Evolutionary conservation across 306 rosid genomes (phyloP), one percentile per base, ranked within the genome.

Genomic region (Vigna reflexopilosa): DNA sequence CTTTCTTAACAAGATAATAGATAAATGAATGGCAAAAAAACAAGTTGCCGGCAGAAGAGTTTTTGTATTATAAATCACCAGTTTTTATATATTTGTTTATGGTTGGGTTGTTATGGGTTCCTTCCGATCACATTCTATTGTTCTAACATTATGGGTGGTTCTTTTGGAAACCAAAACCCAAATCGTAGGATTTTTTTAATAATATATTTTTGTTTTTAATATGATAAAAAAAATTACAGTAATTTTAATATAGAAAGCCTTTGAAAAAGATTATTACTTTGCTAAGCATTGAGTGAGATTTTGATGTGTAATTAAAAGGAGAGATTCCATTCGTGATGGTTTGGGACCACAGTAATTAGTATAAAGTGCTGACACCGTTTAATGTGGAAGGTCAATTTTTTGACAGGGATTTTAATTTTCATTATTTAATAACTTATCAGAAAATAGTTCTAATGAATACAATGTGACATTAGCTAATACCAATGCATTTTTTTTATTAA

Each of bases 61-160:
- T 49, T 6, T 40, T 24, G 47, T 6, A 56, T 11, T 59, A n/a
- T 4, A 12, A 80, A 70, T 78, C 40, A 56, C 47, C 36, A 84
- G 32, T 50, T 15, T 32, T 67, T 81, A 42, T 9, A 13, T 59
- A n/a, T 7, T 47, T 56, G 56, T 64, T 47, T 70, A 80, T 75
- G 76, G 84, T 67, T 82, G 79, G 76, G 81, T 83, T 75, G 88
- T 67, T 81, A 72, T 36, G 76, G 88, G 83, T 49, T 77, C 70
- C 76, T 34, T 80, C 45, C 70, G 67, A 44, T 80, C 51, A 6
- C 71, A 71, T 83, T 67, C 70, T 20, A 69, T 61, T 36, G 64
- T 51, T 63, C 44, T 70, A 75, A 20, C 22, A 20, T 20, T 20
- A 20, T 20, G 22, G 22, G 22, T 20, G 22, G 20, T 20, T 20